Evolutionary conservation across 2,329 filamentous ascomycete genomes (phyloP).

Genomic region (Emydomyces testavorans): DNA sequence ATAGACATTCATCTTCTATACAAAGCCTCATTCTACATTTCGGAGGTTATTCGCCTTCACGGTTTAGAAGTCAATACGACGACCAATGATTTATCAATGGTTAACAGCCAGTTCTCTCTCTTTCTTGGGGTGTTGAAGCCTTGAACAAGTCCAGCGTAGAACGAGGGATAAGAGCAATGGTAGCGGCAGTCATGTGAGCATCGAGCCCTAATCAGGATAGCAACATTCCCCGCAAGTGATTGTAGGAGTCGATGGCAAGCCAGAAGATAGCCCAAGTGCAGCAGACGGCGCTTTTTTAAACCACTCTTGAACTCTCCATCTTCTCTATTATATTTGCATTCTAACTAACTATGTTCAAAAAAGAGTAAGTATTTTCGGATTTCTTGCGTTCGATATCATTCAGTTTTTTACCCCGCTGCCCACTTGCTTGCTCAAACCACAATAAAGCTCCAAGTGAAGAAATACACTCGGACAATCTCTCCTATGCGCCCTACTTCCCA

Average conservation of each 20-base stretch:
- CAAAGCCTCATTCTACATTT: background rate
- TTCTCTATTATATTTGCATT: too few species aligned
- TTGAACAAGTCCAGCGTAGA: too few species aligned
- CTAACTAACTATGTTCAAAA: constrained; percentile 83
- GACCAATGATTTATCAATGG: constrained; percentile 2
- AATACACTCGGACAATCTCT: too few species aligned
- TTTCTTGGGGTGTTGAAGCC: background rate
- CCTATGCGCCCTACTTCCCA: too few species aligned
- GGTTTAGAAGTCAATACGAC: constrained; percentile 2
- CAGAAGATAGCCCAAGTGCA: background rate
- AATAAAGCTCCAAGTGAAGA: too few species aligned
- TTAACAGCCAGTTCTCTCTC: background rate
- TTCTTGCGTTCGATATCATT: background rate
- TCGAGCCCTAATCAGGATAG: constrained; percentile 5
- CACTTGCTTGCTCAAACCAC: too few species aligned
- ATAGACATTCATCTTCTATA: background rate
- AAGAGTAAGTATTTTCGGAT: constrained; percentile 53
- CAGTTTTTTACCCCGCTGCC: background rate
- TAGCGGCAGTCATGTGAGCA: background rate
- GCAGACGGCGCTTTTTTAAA: too few species aligned
- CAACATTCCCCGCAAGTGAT: background rate
- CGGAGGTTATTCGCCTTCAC: background rate
- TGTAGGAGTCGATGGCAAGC: background rate
- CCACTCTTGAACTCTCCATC: too few species aligned
- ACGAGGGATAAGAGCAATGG: too few species aligned